Conservation (phyloP, 495 filamentous ascomycete genomes). For the Lepraria neglecta region DNA sequence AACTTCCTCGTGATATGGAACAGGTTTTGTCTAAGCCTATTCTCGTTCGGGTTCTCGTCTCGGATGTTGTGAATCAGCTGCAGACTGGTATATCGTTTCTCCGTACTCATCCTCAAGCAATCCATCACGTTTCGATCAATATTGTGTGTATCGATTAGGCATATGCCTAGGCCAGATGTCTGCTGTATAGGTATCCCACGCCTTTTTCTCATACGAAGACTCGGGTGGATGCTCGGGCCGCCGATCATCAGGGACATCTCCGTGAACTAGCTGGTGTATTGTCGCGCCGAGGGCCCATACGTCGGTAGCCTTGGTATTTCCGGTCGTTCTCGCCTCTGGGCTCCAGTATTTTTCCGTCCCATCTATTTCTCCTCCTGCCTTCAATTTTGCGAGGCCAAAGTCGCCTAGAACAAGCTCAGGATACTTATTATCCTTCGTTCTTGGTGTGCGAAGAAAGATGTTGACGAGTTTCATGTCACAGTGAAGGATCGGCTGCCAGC, state of each 20-base stretch:
- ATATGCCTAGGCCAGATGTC: not conserved
- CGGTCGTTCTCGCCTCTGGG: conserved; percentile 3
- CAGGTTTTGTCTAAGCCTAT: too few species aligned
- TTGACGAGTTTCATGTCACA: conserved; percentile 46
- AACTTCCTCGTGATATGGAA: too few species aligned
- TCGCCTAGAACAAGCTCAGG: conserved; percentile 32
- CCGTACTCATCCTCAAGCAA: not conserved
- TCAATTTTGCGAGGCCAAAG: conserved; percentile 29
- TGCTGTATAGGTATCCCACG: not conserved
- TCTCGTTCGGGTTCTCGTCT: not conserved
- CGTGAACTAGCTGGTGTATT: conserved; percentile 9
- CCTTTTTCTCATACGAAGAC: not conserved
- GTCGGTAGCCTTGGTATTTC: not conserved
- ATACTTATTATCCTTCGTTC: conserved; percentile 17
- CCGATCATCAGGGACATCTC: not conserved
- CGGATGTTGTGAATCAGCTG: not conserved
- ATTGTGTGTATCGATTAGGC: not conserved
- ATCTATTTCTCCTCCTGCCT: not conserved
- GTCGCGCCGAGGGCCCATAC: conserved; percentile 15
- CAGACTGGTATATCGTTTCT: not conserved
- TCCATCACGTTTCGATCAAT: conserved; percentile 10
- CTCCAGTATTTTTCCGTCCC: not conserved
- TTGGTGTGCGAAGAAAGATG: conserved; percentile 34
- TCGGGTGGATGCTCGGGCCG: not conserved
- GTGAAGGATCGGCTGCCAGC: conserved; percentile 36